Conservation (phyloP, 2,329 filamentous ascomycete species). For the Nemania serpens region DNA sequence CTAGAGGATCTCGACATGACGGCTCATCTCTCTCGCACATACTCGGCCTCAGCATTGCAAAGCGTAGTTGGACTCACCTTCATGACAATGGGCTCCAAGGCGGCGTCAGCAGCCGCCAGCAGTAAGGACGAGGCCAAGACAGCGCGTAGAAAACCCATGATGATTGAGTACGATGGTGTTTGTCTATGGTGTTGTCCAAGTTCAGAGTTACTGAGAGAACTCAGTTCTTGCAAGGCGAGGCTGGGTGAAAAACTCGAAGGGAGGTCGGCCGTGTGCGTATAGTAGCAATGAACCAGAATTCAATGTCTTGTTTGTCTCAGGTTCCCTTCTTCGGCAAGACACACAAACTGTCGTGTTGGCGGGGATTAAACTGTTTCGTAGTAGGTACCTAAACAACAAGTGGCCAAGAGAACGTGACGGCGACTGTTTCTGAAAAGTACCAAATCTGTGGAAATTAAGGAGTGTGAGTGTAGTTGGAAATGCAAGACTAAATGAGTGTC, state of each 20-base stretch:
- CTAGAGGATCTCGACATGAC: background rate
- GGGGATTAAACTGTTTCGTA: slow-evolving; percentile 6
- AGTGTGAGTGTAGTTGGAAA: slow-evolving; percentile 36
- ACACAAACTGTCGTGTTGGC: slow-evolving; percentile 3
- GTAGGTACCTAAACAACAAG: slow-evolving; percentile 18
- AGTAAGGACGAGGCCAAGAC: slow-evolving; percentile 38
- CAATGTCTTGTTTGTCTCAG: slow-evolving; percentile 8
- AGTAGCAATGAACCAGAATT: slow-evolving; percentile 3
- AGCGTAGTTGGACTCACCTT: slow-evolving; percentile 32
- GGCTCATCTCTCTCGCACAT: background rate
- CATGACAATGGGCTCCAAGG: slow-evolving; percentile 42
- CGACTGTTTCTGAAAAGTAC: slow-evolving; percentile 10
- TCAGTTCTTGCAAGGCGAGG: background rate
- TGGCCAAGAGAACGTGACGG: slow-evolving; percentile 23
- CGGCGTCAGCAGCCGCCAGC: slow-evolving; percentile 35
- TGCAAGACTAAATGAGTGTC: slow-evolving; percentile 27
- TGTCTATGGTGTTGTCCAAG: background rate
- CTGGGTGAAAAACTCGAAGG: background rate
- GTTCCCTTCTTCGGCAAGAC: slow-evolving; percentile 10
- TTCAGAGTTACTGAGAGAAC: background rate
- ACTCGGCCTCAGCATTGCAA: background rate
- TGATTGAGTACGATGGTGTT: background rate
- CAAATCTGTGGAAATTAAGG: slow-evolving; percentile 25
- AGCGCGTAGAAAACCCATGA: slow-evolving; percentile 39
- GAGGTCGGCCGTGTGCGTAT: background rate